Evolutionary conservation across 768 basidiomycete species (phyloP).

Genomic region (Mycena sanguinolenta): DNA sequence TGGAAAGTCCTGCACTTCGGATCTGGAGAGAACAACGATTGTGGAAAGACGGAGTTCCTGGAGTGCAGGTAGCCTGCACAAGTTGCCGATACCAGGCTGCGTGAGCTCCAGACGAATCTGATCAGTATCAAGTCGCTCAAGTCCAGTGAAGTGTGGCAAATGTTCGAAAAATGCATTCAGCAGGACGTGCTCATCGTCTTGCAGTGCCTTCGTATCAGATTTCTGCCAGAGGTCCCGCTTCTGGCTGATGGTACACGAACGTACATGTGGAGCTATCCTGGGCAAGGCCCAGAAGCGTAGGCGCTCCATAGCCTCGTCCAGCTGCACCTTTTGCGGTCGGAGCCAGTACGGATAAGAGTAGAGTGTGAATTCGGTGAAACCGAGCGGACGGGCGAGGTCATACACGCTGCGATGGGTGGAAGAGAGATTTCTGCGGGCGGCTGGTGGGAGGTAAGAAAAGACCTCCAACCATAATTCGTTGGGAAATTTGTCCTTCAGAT

Average conservation of each 20-base stretch:
- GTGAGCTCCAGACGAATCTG: background rate
- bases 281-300: background rate
- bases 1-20: background rate
- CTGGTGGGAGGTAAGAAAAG: background rate
- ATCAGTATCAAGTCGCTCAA: background rate
- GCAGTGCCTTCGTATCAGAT: background rate
- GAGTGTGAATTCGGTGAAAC: background rate
- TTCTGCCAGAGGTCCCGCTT: background rate
- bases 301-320: background rate
- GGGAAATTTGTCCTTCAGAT: background rate
- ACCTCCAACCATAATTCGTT: constrained; percentile 3
- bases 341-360: background rate
- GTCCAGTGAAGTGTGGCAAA: background rate
- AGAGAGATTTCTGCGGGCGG: background rate
- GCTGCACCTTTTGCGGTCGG: background rate
- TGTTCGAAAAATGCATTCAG: constrained; percentile 4
- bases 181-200: background rate
- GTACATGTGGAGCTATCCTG: background rate
- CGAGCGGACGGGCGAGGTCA: constrained; percentile 1
- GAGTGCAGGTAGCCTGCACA: background rate
- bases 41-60: background rate
- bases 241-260: background rate
- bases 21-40: background rate
- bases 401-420: background rate
- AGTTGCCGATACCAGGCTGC: background rate